These are phyloP conservation scores for Bruguiera parviflora DNA, from an alignment of 345 rosid species.

Conservation along the genomic window DNA sequence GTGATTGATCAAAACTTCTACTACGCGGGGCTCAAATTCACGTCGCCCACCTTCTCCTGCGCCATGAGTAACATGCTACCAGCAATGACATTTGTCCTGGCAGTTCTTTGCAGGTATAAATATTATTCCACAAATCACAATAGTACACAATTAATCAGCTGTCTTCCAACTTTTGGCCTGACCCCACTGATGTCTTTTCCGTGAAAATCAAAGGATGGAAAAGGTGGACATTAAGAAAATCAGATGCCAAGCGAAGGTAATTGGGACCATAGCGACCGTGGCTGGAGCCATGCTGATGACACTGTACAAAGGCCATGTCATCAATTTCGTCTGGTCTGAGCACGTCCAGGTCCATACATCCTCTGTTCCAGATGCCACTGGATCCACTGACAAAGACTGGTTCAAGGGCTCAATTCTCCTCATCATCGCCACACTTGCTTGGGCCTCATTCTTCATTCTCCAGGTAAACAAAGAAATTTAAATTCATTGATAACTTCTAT, in stretches of 20 bases:
- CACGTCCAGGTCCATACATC: neutral
- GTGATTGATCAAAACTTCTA: constrained; percentile 31
- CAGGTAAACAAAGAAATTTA: constrained; percentile 13
- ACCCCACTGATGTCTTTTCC: neutral
- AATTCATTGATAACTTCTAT: neutral
- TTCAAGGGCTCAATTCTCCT: constrained; percentile 29
- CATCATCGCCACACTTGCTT: constrained; percentile 25
- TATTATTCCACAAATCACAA: neutral
- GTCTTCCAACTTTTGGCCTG: neutral
- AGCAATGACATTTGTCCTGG: constrained; percentile 31
- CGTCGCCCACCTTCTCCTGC: constrained; percentile 25
- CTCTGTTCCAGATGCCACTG: constrained; percentile 12
- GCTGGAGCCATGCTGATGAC: constrained; percentile 36
- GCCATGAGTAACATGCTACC: constrained; percentile 31
- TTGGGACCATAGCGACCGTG: constrained; percentile 28
- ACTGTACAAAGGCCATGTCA: constrained; percentile 21
- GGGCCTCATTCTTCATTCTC: constrained; percentile 30
- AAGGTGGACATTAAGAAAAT: constrained; percentile 22
- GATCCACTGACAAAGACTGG: constrained; percentile 19
- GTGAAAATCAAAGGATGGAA: constrained; percentile 18
- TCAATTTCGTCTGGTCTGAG: constrained; percentile 15
- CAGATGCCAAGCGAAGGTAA: constrained; percentile 27
- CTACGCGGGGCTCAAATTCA: constrained; percentile 27
- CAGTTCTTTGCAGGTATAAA: constrained; percentile 21
- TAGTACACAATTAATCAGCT: neutral